Evolutionary conservation across 208 protist species (phyloP), one percentile per base, ranked within the genome.

Genomic region (Trypanosoma avium): DNA sequence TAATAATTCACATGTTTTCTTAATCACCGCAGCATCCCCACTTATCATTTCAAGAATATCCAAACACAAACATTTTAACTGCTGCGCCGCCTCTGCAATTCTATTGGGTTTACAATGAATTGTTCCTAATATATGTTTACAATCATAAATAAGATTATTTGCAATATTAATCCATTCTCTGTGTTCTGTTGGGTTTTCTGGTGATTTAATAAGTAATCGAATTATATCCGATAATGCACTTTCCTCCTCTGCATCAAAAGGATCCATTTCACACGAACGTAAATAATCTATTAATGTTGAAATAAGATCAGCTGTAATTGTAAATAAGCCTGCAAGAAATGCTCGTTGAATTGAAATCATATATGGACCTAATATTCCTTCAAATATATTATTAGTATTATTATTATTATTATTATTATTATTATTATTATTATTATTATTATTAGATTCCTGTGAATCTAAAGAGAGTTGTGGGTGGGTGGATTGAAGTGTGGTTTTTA

Each of bases 31-130:
- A 4, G 75, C 80, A 48, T 95, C 89, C 4, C 86, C 79, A 60
- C 75, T 92, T 30, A 85, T 77, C 67, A 91, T 77, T 7, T 92
- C 47, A 22, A 95, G 71, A 12, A 93, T 33, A 62, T 90, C 76
- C 19, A 88, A 29, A 52, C 71, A 84, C 22, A 84, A 67, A 5
- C 67, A 67, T 36, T 80, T 84, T n/a, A 92, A 53, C 35, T 84
- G 70, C 36, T 76, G 64, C 3, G 82, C 76, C 22, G 29, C 48
- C 42, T 62, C 48, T 29, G 38, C 27, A 45, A 60, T 57, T 21
- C 40, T 40, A 29, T 30, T 26, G 15, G 19, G 12, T 3, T 13
- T 45, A 19, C 5, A 43, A 49, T 29, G 29, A 30, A 35, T 10
- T 19, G 5, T 2, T 22, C n/a, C 21, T 9, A 90, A 62, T 30